Conservation (phyloP, 2,329 filamentous ascomycete species). For the Sporothrix pseudoabietina region DNA sequence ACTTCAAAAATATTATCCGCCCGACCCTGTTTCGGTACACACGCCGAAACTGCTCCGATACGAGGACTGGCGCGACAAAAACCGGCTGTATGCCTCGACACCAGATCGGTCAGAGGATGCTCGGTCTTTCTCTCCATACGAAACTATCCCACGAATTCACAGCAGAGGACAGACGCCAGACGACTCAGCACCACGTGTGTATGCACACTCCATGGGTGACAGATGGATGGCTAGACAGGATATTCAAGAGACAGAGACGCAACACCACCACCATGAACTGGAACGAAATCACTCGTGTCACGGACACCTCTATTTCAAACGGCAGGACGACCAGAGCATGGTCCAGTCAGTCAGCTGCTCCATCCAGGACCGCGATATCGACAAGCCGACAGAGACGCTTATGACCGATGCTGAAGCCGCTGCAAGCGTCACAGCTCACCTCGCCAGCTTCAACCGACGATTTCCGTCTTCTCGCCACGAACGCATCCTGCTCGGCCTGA, state of each 20-base stretch:
- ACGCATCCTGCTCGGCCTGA: conserved; percentile 60
- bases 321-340: neutral
- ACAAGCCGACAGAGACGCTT: conserved; percentile 39
- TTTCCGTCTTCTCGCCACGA: conserved; percentile 56
- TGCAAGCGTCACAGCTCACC: conserved; percentile 51
- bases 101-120: neutral
- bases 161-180: conserved; percentile 1
- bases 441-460: conserved; percentile 50
- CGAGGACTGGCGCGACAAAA: conserved; percentile 16
- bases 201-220: conserved; percentile 5
- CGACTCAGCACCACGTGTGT: neutral
- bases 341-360: neutral
- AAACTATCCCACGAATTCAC: neutral
- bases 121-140: neutral
- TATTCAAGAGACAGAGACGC: neutral
- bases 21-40: neutral
- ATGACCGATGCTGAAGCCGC: conserved; percentile 54
- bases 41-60: neutral
- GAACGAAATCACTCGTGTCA: neutral
- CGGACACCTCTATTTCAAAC: neutral
- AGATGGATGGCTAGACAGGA: neutral
- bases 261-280: neutral
- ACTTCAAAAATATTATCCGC: neutral
- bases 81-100: neutral
- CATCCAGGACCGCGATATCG: conserved; percentile 40